phyloP scores from a whole-genome alignment of 1,139 yeast species.

The Kodamaea sp. region DNA sequence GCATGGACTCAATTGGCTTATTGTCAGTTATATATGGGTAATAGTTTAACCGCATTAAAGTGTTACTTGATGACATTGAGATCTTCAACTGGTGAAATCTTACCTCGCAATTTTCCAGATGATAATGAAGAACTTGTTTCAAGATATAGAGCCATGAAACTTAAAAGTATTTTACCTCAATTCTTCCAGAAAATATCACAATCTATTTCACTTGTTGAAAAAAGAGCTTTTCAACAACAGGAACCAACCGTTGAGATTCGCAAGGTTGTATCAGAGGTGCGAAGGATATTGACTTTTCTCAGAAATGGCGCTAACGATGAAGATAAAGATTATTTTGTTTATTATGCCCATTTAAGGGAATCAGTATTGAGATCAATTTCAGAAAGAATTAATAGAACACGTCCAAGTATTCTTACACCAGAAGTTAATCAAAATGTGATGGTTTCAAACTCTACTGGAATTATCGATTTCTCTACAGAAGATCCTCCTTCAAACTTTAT shows the following conservation, averaged over 20 bases:
- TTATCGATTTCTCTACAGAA: conserved; percentile 8
- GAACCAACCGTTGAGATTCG: conserved; percentile 23
- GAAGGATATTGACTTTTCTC: conserved; percentile 26
- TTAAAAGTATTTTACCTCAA: conserved; percentile 33
- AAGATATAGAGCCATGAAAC: conserved; percentile 23
- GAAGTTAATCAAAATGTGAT: conserved; percentile 39
- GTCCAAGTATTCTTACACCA: conserved; percentile 39
- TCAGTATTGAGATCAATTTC: conserved; percentile 28
- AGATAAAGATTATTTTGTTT: conserved; percentile 29
- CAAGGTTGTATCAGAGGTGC: conserved; percentile 25
- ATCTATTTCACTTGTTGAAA: conserved; percentile 37
- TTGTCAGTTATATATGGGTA: conserved; percentile 44
- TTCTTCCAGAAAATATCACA: conserved; percentile 37
- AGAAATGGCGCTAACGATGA: conserved; percentile 23
- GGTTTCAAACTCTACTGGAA: conserved; percentile 29
- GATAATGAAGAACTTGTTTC: conserved; percentile 12
- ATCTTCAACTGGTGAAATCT: conserved; percentile 30
- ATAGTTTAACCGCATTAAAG: conserved; percentile 30
- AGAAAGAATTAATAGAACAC: conserved; percentile 29
- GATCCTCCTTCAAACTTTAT: not conserved
- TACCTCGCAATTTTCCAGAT: conserved; percentile 25
- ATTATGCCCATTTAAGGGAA: conserved; percentile 27
- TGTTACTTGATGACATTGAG: conserved; percentile 35
- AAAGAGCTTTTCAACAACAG: conserved; percentile 39
- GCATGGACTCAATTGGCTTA: conserved; percentile 49